Base-by-base conservation (phyloP, 225 moss, liverwort and hornwort genomes). In the Polytrichum formosum region DNA sequence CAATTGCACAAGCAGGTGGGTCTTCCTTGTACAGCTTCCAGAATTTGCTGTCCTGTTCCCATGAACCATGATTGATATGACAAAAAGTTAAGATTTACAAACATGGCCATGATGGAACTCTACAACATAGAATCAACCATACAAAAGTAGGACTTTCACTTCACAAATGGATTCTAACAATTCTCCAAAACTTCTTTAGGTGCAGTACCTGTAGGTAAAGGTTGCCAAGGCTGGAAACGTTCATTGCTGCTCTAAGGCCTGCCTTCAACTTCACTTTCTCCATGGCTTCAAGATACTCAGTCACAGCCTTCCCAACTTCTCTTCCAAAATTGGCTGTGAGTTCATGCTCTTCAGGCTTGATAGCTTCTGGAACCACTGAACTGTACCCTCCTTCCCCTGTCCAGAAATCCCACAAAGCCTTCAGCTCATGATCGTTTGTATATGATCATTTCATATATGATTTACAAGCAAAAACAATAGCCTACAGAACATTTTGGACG, bases 211-310 rank as follows among this genome's bases (percentile, higher is more conserved):
- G 98, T 67, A 98, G 81, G 69, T 94, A 98, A 53, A 82, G 27
- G 75, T 98, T 98, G 75, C 98, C 98, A 55, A 91, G 85, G 77
- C 90, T 92, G 20, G 98, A 98, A 28, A 94, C 77, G 72, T 80
- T 85, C 98, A 98, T 92, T 6, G 98, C 98, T 55, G 83, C 88
- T 78, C 76, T 87, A 10, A 98, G 84, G 22, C 94, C 94, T 29
- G 82, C 80, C 76, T 98, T 98, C 84, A 98, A 67, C 73, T 94
- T 98, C 68, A 94, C 98, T 81, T 94, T 90, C 76, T 98, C 98
- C 98, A 98, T 98, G 53, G 72, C 82, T 75, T 88, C 92, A 55
- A 98, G 80, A 60, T 98, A 98, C 21, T 92, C 94, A 27, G 87
- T 88, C 64, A 92, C 74, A 53, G 79, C 70, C 18, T 80, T 74